Base-by-base conservation (phyloP, 163 green algal species). In the Volvox carteri region DNA sequence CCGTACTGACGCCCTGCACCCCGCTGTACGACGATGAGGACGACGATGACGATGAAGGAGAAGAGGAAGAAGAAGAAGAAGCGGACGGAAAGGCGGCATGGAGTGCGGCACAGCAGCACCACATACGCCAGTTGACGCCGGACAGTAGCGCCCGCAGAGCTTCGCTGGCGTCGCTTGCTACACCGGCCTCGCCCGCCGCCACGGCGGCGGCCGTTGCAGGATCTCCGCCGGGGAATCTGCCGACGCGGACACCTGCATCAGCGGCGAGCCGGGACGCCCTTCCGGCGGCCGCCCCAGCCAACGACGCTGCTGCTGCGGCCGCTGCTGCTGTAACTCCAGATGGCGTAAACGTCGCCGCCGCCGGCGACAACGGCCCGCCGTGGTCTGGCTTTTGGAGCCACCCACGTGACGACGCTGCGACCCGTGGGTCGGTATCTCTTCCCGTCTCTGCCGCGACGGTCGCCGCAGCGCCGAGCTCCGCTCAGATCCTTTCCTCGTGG, bases 401-500 rank as follows among this genome's bases (percentile, higher is more conserved):
- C 3, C 78, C 37, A 56, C 50, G 50, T 35, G 54, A 74, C 21
- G 50, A 37, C 35, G 41, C 5, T 33, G 14, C 35, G 78, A 23
- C 56, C 54, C 56, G 56, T 16, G 39, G 52, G 78, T 33, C 35
- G 35, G 19, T 25, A 21, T 1, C 23, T 65, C 54, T 30, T 19
- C 54, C 54, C 28, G 54, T 23, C 30, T 21, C 16, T n/a, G 11
- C 8, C 33, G 42, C 75, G 30, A 28, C 75, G 14, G 44, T 50
- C 6, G 19, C 58, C 2, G 1, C 78, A 33, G 41, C 21, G 23
- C 37, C 75, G 37, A 73, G 56, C 46, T 87, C 80, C 7, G 80
- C 30, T 18, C 80, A 87, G 48, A 87, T 87, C 23, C 80, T 87
- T 7, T 87, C 80, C 21, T 72, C 65, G 28, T 87, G 80, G 80